Evolutionary conservation across 2,329 filamentous ascomycete genomes (phyloP).

Genomic region (Colletotrichum simmondsii): DNA sequence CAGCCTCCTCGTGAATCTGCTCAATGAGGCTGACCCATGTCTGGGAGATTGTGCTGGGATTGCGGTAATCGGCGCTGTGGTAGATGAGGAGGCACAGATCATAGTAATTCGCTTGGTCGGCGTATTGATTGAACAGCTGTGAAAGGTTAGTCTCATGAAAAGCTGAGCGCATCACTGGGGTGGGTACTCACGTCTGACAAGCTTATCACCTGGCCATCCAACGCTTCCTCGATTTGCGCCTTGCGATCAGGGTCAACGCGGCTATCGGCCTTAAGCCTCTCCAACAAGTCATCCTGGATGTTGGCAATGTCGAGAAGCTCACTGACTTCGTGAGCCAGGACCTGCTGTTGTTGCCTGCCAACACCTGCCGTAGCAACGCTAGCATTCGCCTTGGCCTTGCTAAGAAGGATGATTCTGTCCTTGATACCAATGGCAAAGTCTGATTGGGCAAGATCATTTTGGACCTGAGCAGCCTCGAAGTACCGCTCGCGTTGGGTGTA

Average conservation of each 20-base stretch:
- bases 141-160: slow-evolving; percentile 32
- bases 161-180: not conserved
- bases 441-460: slow-evolving; percentile 85
- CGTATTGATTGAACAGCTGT: slow-evolving; percentile 92
- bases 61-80: slow-evolving; percentile 90
- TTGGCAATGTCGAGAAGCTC: slow-evolving; percentile 92
- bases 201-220: slow-evolving; percentile 82
- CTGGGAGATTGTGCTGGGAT: slow-evolving; percentile 81
- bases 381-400: slow-evolving; percentile 90
- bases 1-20: slow-evolving; percentile 70
- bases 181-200: slow-evolving; percentile 76
- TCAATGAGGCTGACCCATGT: slow-evolving; percentile 89
- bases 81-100: slow-evolving; percentile 95
- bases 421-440: slow-evolving; percentile 83
- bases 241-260: slow-evolving; percentile 74
- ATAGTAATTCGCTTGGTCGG: slow-evolving; percentile 91
- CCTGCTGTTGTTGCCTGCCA: slow-evolving; percentile 83
- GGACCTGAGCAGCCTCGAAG: slow-evolving; percentile 88
- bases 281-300: slow-evolving; percentile 91
- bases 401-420: slow-evolving; percentile 88
- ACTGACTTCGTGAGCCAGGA: slow-evolving; percentile 84
- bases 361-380: slow-evolving; percentile 84
- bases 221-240: slow-evolving; percentile 70
- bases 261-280: slow-evolving; percentile 78
- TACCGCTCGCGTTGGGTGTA: slow-evolving; percentile 87